Percentiles rank a stretch among this genome's conserved stretches.
Evolutionary conservation across 257 asterid genomes (phyloP).

Genomic region (Scutellaria barbata): DNA sequence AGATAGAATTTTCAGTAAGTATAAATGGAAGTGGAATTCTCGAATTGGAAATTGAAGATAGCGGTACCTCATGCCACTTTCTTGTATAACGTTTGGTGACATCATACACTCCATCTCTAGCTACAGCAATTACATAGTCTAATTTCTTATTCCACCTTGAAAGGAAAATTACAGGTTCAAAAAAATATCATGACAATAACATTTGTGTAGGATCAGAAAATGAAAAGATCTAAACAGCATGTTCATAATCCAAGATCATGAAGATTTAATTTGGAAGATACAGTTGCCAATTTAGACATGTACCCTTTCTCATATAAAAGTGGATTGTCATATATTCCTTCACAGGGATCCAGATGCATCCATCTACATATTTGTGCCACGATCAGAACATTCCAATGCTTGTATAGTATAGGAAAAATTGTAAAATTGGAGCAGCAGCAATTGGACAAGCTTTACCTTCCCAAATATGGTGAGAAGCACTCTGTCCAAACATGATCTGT

Average conservation of each 20-base stretch:
- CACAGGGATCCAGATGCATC: constrained; percentile 99
- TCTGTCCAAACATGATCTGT: constrained; percentile 99
- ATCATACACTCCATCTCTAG: constrained; percentile 89
- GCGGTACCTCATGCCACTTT: constrained; percentile 85
- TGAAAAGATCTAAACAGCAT: constrained; percentile 23
- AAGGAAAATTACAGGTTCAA: constrained; percentile 41
- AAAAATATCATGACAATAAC: constrained; percentile 22
- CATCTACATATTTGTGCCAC: constrained; percentile 65
- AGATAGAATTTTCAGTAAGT: constrained; percentile 12
- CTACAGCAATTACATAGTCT: constrained; percentile 70
- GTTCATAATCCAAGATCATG: constrained; percentile 25
- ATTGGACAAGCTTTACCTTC: constrained; percentile 58
- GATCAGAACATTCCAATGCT: constrained; percentile 29
- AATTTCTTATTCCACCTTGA: constrained; percentile 89
- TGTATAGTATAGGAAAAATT: constrained; percentile 16
- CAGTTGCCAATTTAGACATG: constrained; percentile 31
- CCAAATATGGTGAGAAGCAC: constrained; percentile 79
- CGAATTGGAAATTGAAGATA: constrained; percentile 21
- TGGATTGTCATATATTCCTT: constrained; percentile 92
- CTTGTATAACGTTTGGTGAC: constrained; percentile 94
- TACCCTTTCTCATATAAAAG: constrained; percentile 96
- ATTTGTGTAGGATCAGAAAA: constrained; percentile 12
- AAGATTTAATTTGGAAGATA: constrained; percentile 31
- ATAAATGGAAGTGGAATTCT: constrained; percentile 22
- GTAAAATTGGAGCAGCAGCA: constrained; percentile 31